Evolutionary conservation across 2,329 filamentous ascomycete species (phyloP).

Genomic region (Pestalotiopsis sp.): DNA sequence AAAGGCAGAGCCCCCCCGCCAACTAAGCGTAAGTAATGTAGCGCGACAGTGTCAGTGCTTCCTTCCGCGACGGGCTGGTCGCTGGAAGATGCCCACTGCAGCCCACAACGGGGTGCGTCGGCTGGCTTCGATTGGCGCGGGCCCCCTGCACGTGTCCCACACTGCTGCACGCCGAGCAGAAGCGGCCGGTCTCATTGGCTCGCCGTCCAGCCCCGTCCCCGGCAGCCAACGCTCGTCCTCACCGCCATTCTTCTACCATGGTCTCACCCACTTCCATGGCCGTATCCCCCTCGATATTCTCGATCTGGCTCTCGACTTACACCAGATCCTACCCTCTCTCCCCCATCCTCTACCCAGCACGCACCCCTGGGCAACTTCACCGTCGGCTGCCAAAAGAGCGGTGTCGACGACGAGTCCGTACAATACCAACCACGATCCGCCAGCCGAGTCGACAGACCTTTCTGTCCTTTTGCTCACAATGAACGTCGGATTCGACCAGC

Average conservation of each 20-base stretch:
- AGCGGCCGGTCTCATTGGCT: slow-evolving; percentile 7
- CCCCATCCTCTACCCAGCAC: slow-evolving; percentile 14
- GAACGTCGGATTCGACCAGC: slow-evolving; percentile 63
- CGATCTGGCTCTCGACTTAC: slow-evolving; percentile 18
- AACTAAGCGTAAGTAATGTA: not conserved
- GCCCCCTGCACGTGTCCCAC: slow-evolving; percentile 8
- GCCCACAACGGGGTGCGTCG: not conserved
- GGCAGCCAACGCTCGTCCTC: slow-evolving; percentile 18
- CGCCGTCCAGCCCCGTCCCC: slow-evolving; percentile 15
- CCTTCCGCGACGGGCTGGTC: slow-evolving; percentile 1
- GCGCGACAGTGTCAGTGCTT: slow-evolving; percentile 10
- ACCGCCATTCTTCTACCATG: slow-evolving; percentile 18
- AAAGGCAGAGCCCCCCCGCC: not conserved
- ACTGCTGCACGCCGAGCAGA: slow-evolving; percentile 6
- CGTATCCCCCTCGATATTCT: slow-evolving; percentile 18
- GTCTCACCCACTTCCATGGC: slow-evolving; percentile 18
- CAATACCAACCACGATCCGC: slow-evolving; percentile 49
- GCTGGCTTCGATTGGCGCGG: slow-evolving; percentile 4
- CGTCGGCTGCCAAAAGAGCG: slow-evolving; percentile 41
- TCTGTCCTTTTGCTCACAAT: slow-evolving; percentile 42
- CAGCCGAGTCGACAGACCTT: slow-evolving; percentile 36
- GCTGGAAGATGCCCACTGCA: not conserved
- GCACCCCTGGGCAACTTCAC: slow-evolving; percentile 15
- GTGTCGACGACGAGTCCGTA: slow-evolving; percentile 44
- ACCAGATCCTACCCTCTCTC: slow-evolving; percentile 16